Evolutionary conservation across 306 rosid species (phyloP), one percentile per base, ranked within the genome.

Genomic region (Ceratonia siliqua): DNA sequence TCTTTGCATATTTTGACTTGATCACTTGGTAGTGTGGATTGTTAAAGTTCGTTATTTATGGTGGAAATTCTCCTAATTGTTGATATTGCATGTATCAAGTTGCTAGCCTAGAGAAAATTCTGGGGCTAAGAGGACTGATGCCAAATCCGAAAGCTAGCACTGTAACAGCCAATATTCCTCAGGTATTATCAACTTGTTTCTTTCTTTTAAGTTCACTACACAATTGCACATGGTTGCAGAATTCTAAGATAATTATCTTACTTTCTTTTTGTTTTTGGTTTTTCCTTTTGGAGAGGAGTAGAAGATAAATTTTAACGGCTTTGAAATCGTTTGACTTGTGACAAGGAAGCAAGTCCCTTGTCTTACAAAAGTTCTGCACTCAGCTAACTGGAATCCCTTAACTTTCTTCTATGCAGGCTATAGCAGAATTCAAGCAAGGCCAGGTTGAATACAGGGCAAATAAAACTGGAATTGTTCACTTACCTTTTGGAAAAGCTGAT

Each of bases 91-190:
- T 68, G 72, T 76, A 39, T 45, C 82, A 95, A 98, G 99, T 95
- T 82, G 99, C 99, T 62, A 90, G 86, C 83, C 89, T 95, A 2
- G 99, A 98, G 66, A 95, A 95, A 80, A 91, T 95, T 90, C 85
- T 95, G 72, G 99, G 99, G 57, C 99, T 98, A 53, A 90, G 99
- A 85, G 99, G 99, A 74, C 91, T 95, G 82, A 95, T 95, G 99
- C 99, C 99, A 62, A 95, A 95, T 86, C 99, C 99, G 2, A 95
- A 95, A 87, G 99, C 99, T 75, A 98, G 99, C 72, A 95, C 99
- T 4, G 99, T 95, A 61, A 89, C 99, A 8, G 80, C 99, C 15
- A 95, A 95, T 63, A 95, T 95, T 42, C 96, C 98, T 78, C 98
- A 90, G 99, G 63, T 59, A 56, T 41, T 68, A 55, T 62, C 58